A percentile compares a stretch with the other conserved stretches of the same genome.
These are phyloP conservation scores for Xylariaceae sp. DNA, from an alignment of 2,329 filamentous ascomycete genomes.

Conservation along the genomic window DNA sequence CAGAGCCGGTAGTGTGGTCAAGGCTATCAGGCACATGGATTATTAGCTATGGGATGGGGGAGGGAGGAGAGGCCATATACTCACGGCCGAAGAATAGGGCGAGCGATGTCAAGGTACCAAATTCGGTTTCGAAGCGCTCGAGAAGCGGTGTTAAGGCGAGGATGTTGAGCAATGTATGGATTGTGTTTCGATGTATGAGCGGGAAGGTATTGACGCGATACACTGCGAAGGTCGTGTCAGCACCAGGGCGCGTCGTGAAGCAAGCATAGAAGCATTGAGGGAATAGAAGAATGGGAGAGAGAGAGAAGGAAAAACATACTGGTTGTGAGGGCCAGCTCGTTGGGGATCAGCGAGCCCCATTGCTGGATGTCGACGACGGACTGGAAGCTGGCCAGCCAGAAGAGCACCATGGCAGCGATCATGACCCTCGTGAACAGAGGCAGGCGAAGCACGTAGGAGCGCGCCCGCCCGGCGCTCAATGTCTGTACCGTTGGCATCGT, in stretches of 20 bases:
- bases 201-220: conserved; percentile 92
- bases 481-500: conserved; percentile 38
- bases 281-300: not conserved
- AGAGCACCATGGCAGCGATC: conserved; percentile 59
- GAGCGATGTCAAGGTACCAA: conserved; percentile 84
- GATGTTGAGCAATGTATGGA: conserved; percentile 78
- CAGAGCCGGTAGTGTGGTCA: conserved; percentile 77
- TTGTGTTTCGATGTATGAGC: conserved; percentile 74
- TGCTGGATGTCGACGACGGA: conserved; percentile 66
- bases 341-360: conserved; percentile 77
- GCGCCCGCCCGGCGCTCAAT: conserved; percentile 69
- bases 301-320: conserved; percentile 7
- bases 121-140: conserved; percentile 88
- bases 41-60: conserved; percentile 16
- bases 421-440: conserved; percentile 80
- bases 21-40: conserved; percentile 43
- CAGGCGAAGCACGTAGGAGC: conserved; percentile 79
- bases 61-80: conserved; percentile 34
- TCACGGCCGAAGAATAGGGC: conserved; percentile 86
- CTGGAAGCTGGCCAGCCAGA: conserved; percentile 68
- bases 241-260: not conserved
- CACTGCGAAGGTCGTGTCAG: conserved; percentile 50
- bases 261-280: too few species aligned
- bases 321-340: conserved; percentile 61
- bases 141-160: conserved; percentile 80